phyloP scores from a whole-genome alignment of 2,329 filamentous ascomycete species.

The Aspergillus novoparasiticus region DNA sequence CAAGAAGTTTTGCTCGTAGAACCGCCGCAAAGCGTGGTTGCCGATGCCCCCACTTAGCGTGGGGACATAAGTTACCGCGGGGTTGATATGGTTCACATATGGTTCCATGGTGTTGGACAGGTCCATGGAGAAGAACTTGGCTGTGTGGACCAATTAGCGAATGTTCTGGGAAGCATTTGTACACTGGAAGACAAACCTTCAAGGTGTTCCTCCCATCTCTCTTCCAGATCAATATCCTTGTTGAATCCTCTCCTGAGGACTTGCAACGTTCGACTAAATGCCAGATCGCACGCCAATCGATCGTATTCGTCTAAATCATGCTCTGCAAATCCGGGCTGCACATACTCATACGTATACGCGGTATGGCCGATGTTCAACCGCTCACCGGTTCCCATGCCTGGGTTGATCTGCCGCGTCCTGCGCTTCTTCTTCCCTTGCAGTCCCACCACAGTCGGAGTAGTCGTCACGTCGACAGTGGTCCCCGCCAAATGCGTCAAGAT shows the following conservation, averaged over 20 bases:
- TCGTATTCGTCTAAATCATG: conserved; percentile 69
- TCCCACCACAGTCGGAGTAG: conserved; percentile 54
- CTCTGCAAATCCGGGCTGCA: conserved; percentile 69
- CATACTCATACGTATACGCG: conserved; percentile 58
- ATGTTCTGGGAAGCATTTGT: not conserved
- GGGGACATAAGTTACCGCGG: conserved; percentile 33
- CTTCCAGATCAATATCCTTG: conserved; percentile 40
- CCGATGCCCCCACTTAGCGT: conserved; percentile 48
- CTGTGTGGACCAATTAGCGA: conserved; percentile 14
- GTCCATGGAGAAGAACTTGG: conserved; percentile 38
- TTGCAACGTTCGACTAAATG: conserved; percentile 67
- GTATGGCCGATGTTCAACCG: conserved; percentile 36
- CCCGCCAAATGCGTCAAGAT: conserved; percentile 63
- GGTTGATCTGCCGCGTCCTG: conserved; percentile 51
- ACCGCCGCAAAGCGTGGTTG: conserved; percentile 45
- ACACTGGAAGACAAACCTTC: conserved; percentile 28
- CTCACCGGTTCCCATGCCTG: conserved; percentile 55
- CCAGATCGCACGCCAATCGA: conserved; percentile 63
- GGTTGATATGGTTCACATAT: conserved; percentile 32
- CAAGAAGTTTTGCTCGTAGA: conserved; percentile 62
- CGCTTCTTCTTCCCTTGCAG: conserved; percentile 55
- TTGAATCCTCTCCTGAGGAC: conserved; percentile 63
- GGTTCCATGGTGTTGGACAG: conserved; percentile 33
- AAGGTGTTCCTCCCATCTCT: conserved; percentile 39
- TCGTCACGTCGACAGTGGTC: conserved; percentile 50